A percentile compares a stretch with the other conserved stretches of the same genome.
These are phyloP conservation scores for Colletotrichum lindemuthianum DNA, from an alignment of 2,329 filamentous ascomycete species.

Conservation along the genomic window DNA sequence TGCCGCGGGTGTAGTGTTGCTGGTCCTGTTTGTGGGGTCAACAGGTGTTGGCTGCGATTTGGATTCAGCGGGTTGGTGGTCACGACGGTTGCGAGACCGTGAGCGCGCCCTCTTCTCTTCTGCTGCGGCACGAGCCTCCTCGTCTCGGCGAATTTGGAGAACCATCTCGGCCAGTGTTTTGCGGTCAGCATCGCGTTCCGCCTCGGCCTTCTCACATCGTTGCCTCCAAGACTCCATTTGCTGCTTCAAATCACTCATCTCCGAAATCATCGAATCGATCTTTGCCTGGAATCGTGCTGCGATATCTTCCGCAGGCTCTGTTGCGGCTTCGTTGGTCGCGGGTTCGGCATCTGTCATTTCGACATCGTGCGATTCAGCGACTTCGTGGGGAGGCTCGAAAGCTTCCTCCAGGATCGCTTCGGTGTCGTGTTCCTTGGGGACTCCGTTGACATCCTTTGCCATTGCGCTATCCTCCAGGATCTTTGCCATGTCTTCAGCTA, in stretches of 20 bases:
- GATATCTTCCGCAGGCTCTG: slow-evolving; percentile 49
- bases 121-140: slow-evolving; percentile 59
- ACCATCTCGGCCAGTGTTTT: slow-evolving; percentile 90
- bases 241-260: slow-evolving; percentile 83
- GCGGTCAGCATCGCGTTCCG: slow-evolving; percentile 76
- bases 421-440: slow-evolving; percentile 47
- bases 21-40: slow-evolving; percentile 14
- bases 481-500: slow-evolving; percentile 84
- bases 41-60: slow-evolving; percentile 2
- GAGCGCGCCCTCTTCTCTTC: slow-evolving; percentile 51
- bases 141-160: slow-evolving; percentile 78
- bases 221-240: slow-evolving; percentile 82
- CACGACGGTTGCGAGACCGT: slow-evolving; percentile 43
- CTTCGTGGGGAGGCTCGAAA: slow-evolving; percentile 56
- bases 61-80: slow-evolving; percentile 21
- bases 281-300: slow-evolving; percentile 69
- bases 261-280: slow-evolving; percentile 78
- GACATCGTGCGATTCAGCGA: slow-evolving; percentile 39
- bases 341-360: slow-evolving; percentile 37
- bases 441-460: slow-evolving; percentile 49
- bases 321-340: slow-evolving; percentile 40
- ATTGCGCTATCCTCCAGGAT: slow-evolving; percentile 68
- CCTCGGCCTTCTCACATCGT: slow-evolving; percentile 83
- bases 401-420: slow-evolving; percentile 56
- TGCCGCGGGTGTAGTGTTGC: slow-evolving; percentile 28